A percentile compares a stretch with the other conserved stretches of the same genome.
Conservation (phyloP, 2,329 filamentous ascomycete genomes). For the Monosporascus ibericus region DNA sequence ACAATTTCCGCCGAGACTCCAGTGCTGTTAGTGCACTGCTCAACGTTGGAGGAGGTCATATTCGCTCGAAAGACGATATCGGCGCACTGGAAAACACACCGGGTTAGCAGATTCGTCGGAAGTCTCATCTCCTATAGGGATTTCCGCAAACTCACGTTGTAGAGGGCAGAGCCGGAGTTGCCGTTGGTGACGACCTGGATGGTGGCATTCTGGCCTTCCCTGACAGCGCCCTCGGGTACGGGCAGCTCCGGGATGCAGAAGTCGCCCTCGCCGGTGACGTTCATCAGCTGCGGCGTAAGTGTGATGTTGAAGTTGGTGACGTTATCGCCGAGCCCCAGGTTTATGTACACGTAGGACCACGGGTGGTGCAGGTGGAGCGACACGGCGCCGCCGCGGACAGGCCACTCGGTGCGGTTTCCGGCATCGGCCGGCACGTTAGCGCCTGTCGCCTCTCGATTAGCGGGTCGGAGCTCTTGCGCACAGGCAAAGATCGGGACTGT, state of each 20-base stretch:
- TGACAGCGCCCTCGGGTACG: slow-evolving; percentile 43
- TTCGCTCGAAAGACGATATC: slow-evolving; percentile 61
- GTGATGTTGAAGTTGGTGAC: slow-evolving; percentile 63
- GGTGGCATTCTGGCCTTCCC: slow-evolving; percentile 57
- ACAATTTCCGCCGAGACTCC: slow-evolving; percentile 32
- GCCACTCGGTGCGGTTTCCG: slow-evolving; percentile 47
- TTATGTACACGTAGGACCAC: slow-evolving; percentile 48
- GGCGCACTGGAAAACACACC: slow-evolving; percentile 50
- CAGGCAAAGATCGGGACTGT: background rate
- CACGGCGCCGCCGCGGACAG: slow-evolving; percentile 42
- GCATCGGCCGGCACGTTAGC: slow-evolving; percentile 38
- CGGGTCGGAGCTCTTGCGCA: background rate
- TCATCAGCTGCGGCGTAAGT: slow-evolving; percentile 53
- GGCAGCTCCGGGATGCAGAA: slow-evolving; percentile 60
- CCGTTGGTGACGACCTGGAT: slow-evolving; percentile 65
- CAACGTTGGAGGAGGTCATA: slow-evolving; percentile 16
- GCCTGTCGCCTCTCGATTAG: slow-evolving; percentile 27
- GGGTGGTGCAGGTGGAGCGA: slow-evolving; percentile 44
- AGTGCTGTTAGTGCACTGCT: slow-evolving; percentile 52
- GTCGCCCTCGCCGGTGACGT: slow-evolving; percentile 52
- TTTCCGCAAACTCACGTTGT: slow-evolving; percentile 45
- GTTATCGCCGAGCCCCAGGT: slow-evolving; percentile 44
- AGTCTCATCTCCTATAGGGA: slow-evolving; percentile 2
- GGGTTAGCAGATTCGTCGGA: background rate
- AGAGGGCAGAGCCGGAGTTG: slow-evolving; percentile 53